These are phyloP conservation scores for Pythium scleroteichum DNA, from an alignment of 352 stramenopile genomes.

Conservation along the genomic window DNA sequence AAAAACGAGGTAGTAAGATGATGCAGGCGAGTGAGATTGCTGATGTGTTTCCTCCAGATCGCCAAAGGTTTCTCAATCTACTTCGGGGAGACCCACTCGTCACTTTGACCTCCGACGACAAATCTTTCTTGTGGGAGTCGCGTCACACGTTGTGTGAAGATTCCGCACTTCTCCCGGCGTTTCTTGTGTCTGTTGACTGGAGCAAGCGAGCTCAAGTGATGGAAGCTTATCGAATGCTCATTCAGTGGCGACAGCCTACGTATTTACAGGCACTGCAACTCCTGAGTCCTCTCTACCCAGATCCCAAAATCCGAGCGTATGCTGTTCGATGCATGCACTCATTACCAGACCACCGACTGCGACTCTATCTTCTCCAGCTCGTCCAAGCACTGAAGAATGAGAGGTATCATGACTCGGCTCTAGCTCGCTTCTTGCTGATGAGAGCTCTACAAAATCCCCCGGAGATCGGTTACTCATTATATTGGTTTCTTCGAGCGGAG, in stretches of 20 bases:
- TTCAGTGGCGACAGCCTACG: slow-evolving; percentile 76
- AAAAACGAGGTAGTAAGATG: slow-evolving; percentile 17
- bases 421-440: slow-evolving; percentile 80
- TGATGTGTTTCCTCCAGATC: slow-evolving; percentile 36
- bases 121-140: slow-evolving; percentile 70
- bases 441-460: slow-evolving; percentile 67
- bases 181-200: slow-evolving; percentile 88
- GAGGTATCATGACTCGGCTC: slow-evolving; percentile 76
- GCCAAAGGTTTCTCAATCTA: slow-evolving; percentile 46
- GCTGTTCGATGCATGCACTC: slow-evolving; percentile 89
- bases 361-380: slow-evolving; percentile 86
- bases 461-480: slow-evolving; percentile 82
- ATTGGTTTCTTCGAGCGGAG: slow-evolving; percentile 83
- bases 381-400: slow-evolving; percentile 87
- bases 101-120: slow-evolving; percentile 56
- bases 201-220: slow-evolving; percentile 71
- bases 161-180: slow-evolving; percentile 78
- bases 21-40: slow-evolving; percentile 20
- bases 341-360: slow-evolving; percentile 83
- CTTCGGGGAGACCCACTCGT: slow-evolving; percentile 69
- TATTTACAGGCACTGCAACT: slow-evolving; percentile 88
- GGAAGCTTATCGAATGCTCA: slow-evolving; percentile 77
- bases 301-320: slow-evolving; percentile 92
- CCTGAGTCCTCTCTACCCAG: slow-evolving; percentile 79
- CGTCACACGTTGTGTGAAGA: slow-evolving; percentile 60